phyloP scores from a whole-genome alignment of 805 yeast species.

The Candida boidinii region DNA sequence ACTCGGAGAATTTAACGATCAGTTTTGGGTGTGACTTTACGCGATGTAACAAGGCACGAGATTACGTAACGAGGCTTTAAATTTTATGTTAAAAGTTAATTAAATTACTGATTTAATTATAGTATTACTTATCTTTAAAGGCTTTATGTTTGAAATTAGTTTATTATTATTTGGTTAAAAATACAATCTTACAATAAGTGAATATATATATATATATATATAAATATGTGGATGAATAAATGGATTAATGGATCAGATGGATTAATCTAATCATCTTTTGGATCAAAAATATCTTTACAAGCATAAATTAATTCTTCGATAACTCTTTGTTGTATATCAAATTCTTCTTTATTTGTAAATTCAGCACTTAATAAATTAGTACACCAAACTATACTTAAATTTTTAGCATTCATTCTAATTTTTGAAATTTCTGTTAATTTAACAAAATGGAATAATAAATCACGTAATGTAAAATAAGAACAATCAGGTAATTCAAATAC shows the following conservation, averaged over 20 bases:
- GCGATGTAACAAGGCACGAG: no score
- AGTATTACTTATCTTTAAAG: not conserved
- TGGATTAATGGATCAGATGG: not conserved
- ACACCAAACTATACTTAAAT: conserved; percentile 91
- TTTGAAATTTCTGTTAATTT: conserved; percentile 32
- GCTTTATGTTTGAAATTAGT: not conserved
- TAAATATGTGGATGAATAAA: not conserved
- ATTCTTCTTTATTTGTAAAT: conserved; percentile 46
- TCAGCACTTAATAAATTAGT: conserved; percentile 72
- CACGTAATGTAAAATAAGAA: conserved; percentile 84
- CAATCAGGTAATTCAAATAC: conserved; percentile 91
- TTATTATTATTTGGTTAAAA: not conserved
- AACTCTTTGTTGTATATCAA: conserved; percentile 40
- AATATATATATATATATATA: not conserved
- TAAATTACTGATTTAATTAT: not conserved
- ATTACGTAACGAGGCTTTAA: no score
- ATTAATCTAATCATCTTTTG: conserved; percentile 10
- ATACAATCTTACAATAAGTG: not conserved
- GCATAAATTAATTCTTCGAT: conserved; percentile 79
- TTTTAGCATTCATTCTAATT: conserved; percentile 76
- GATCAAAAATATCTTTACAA: conserved; percentile 66
- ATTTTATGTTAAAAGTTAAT: not conserved
- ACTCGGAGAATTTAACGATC: not conserved
- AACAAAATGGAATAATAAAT: conserved; percentile 70
- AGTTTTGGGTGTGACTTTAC: not conserved